Base-by-base conservation (phyloP, 2,329 filamentous ascomycete species). In the Pestalotiopsis sp. region DNA sequence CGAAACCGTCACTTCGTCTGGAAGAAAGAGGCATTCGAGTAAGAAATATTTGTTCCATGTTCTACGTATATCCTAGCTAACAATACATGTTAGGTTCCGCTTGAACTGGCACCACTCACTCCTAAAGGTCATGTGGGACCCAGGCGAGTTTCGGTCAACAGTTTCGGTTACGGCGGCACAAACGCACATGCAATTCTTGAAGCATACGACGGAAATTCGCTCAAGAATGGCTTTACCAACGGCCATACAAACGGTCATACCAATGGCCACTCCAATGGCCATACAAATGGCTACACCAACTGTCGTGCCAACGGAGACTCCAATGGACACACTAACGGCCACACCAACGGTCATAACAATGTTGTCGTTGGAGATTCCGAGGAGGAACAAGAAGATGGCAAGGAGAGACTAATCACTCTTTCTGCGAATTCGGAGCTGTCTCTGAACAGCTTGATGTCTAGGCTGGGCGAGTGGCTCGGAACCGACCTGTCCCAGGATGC, bases 81-180 rank as follows among this genome's bases (percentile, higher is more conserved):
- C n/a, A 3, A 20, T 38, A 12, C n/a, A 12, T 31, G 5, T n/a
- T 17, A 52, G 38, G 45, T 65, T 6, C 67, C 64, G 25, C 25
- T 63, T 1, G 63, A 61, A 57, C 23, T 61, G 25, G 69, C 62
- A 1, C 60, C 41, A 3, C 52, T 71, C 1, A 57, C 52, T 7
- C 62, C 70, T 2, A 70, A 70, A 68, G 71, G 70, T 0, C 36
- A 41, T 5, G 59, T 41, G 6, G 66, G 66, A 17, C 52, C 70
- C 4, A 72, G 70, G 11, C 70, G 78, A 38, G 76, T 73, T 0
- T 74, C 72, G 14, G 40, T 66, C 17, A 36, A 40, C 31, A 61
- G 27, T 20, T 73, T 70, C 20, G 70, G 70, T 6, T 72, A 72
- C 20, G 71, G 71, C 17, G 71, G 71, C 9, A 41, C 71, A 3